Conservation (phyloP, 2,329 filamentous ascomycete species). For the Metarhizium brunneum region DNA sequence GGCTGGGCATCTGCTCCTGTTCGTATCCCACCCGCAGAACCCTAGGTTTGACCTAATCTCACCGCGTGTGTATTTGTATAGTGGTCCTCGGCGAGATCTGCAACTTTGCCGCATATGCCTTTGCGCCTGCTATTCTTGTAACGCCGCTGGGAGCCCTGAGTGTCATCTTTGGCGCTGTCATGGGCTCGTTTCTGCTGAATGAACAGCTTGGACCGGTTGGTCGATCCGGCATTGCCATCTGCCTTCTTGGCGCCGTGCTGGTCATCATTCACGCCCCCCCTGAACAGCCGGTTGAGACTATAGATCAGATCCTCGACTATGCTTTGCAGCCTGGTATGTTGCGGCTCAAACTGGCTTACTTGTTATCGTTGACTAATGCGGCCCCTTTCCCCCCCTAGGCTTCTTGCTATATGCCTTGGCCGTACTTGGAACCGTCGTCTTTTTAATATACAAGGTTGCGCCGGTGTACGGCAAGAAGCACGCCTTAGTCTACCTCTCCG, state of each 20-base stretch:
- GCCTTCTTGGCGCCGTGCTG: slow-evolving; percentile 88
- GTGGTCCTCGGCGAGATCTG: slow-evolving; percentile 89
- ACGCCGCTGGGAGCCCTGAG: slow-evolving; percentile 89
- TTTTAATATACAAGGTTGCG: slow-evolving; percentile 95
- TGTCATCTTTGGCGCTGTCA: slow-evolving; percentile 86
- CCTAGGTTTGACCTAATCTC: background rate
- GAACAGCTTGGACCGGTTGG: slow-evolving; percentile 82
- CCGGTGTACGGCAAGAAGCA: slow-evolving; percentile 89
- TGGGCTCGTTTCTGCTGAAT: slow-evolving; percentile 88
- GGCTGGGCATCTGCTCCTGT: slow-evolving; percentile 87
- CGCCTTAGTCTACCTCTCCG: slow-evolving; percentile 90
- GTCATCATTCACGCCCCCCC: slow-evolving; percentile 96
- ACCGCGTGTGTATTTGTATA: slow-evolving; percentile 22
- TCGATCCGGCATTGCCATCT: slow-evolving; percentile 91
- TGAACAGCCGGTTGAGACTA: slow-evolving; percentile 80
- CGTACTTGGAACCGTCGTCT: slow-evolving; percentile 71
- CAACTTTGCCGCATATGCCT: slow-evolving; percentile 97
- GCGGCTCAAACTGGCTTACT: background rate
- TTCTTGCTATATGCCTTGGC: slow-evolving; percentile 79
- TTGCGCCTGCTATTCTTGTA: slow-evolving; percentile 93
- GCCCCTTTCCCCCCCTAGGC: slow-evolving; percentile 37
- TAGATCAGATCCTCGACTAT: slow-evolving; percentile 84
- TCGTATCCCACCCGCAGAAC: slow-evolving; percentile 25
- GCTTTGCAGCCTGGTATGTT: slow-evolving; percentile 76
- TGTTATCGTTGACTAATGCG: too few species aligned